phyloP scores from a whole-genome alignment of 2,329 filamentous ascomycete species.

The Alternaria tenuissima region DNA sequence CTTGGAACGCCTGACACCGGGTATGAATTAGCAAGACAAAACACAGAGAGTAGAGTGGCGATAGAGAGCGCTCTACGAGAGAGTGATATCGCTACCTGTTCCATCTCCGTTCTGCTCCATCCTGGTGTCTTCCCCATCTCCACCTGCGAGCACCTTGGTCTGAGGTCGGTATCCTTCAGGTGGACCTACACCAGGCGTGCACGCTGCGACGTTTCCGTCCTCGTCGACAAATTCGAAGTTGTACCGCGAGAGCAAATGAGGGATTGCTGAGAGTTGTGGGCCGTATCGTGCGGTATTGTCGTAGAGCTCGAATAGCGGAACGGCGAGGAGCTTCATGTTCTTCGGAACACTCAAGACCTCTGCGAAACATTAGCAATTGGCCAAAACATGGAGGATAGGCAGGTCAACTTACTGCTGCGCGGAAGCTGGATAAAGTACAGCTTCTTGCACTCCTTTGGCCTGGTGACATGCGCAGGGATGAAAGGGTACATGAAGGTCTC shows the following conservation, averaged over 20 bases:
- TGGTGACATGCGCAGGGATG: constrained; percentile 91
- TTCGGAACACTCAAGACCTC: constrained; percentile 96
- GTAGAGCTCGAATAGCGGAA: constrained; percentile 96
- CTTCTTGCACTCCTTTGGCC: constrained; percentile 99
- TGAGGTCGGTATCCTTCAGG: constrained; percentile 44
- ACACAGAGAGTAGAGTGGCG: background rate
- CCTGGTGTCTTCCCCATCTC: constrained; percentile 48
- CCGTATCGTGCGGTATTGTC: constrained; percentile 96
- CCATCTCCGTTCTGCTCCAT: constrained; percentile 50
- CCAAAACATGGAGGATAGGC: constrained; percentile 8
- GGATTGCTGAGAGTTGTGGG: constrained; percentile 94
- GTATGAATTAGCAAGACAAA: constrained; percentile 3
- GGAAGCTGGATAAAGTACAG: constrained; percentile 96
- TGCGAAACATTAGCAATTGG: constrained; percentile 50
- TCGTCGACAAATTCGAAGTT: constrained; percentile 99
- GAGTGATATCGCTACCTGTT: constrained; percentile 44
- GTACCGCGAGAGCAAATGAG: constrained; percentile 91
- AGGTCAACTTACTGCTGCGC: constrained; percentile 74
- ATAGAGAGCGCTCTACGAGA: constrained; percentile 32
- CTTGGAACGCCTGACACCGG: constrained; percentile 10
- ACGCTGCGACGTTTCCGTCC: constrained; percentile 83
- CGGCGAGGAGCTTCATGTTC: constrained; percentile 98
- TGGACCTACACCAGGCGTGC: constrained; percentile 79
- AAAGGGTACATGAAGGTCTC: constrained; percentile 99
- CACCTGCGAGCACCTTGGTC: constrained; percentile 50